A percentile compares a stretch with the other conserved stretches of the same genome.
These are phyloP conservation scores for Kregervanrija fluxuum DNA, from an alignment of 805 yeast genomes.

Conservation along the genomic window DNA sequence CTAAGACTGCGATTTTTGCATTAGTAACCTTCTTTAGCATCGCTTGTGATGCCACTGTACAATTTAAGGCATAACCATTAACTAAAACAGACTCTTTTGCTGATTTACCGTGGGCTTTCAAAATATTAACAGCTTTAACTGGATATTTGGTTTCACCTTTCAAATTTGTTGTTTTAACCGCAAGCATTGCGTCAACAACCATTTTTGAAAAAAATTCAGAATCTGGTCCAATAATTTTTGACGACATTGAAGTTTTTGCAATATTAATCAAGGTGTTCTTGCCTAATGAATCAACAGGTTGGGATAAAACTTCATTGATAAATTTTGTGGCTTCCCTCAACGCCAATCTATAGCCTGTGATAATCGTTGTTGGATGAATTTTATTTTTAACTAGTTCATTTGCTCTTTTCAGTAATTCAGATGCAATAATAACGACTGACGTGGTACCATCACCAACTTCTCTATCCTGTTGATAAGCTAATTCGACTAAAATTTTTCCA, in stretches of 20 bases:
- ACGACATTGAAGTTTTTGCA: constrained; percentile 96
- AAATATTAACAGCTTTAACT: constrained; percentile 90
- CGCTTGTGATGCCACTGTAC: constrained; percentile 96
- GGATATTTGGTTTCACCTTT: constrained; percentile 92
- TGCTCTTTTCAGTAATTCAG: constrained; percentile 87
- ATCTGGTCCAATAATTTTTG: constrained; percentile 92
- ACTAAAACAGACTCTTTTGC: constrained; percentile 80
- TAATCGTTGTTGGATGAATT: constrained; percentile 96
- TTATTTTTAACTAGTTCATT: constrained; percentile 88
- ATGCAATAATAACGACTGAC: constrained; percentile 91
- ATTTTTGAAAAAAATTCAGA: constrained; percentile 81
- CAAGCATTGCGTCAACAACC: constrained; percentile 93
- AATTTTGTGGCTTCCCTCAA: constrained; percentile 83
- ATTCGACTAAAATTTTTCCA: constrained; percentile 91
- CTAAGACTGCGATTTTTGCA: constrained; percentile 84
- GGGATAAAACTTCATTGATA: constrained; percentile 77
- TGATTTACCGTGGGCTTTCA: constrained; percentile 96
- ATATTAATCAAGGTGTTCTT: constrained; percentile 82
- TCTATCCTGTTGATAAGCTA: constrained; percentile 97
- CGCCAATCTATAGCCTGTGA: constrained; percentile 93
- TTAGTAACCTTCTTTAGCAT: constrained; percentile 67
- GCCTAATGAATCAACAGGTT: constrained; percentile 70
- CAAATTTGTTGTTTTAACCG: constrained; percentile 83
- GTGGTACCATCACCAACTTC: constrained; percentile 95
- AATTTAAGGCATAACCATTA: constrained; percentile 91